A percentile compares a stretch with the other conserved stretches of the same genome.
Evolutionary conservation across 805 yeast genomes (phyloP).

Genomic region (Saccharomyces kudriavzevii): DNA sequence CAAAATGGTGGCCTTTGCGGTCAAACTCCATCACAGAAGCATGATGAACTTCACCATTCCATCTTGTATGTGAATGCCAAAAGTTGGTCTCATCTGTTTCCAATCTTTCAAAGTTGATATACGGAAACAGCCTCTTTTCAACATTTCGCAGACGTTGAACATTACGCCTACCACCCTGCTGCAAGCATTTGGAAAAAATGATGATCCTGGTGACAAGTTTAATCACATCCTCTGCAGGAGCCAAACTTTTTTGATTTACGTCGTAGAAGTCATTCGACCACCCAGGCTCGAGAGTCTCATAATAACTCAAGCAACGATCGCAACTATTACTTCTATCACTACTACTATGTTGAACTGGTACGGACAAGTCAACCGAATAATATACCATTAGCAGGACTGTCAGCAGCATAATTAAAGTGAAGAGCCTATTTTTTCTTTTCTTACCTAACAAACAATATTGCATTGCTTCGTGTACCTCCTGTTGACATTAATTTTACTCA

Average conservation of each 20-base stretch:
- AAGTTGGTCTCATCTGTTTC: background rate
- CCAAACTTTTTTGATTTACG: background rate
- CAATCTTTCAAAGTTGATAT: slow-evolving; percentile 4
- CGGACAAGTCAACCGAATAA: background rate
- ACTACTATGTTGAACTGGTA: background rate
- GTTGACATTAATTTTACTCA: background rate
- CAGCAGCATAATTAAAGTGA: background rate
- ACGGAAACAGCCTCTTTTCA: slow-evolving; percentile 6
- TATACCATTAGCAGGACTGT: background rate
- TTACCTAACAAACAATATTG: background rate
- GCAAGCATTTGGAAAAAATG: background rate
- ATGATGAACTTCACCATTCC: slow-evolving; percentile 4
- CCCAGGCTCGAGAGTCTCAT: background rate
- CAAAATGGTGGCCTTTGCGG: background rate
- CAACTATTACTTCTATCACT: background rate
- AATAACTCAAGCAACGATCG: background rate
- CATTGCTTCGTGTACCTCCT: background rate
- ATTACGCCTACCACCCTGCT: background rate
- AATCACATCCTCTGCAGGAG: background rate
- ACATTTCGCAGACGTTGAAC: background rate
- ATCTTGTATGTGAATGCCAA: slow-evolving; percentile 7
- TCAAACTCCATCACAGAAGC: slow-evolving; percentile 4
- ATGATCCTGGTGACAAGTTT: background rate
- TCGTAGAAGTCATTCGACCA: background rate
- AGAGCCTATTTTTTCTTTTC: background rate